Base-by-base conservation (phyloP, 495 filamentous ascomycete species). In the Neurospora sp. region DNA sequence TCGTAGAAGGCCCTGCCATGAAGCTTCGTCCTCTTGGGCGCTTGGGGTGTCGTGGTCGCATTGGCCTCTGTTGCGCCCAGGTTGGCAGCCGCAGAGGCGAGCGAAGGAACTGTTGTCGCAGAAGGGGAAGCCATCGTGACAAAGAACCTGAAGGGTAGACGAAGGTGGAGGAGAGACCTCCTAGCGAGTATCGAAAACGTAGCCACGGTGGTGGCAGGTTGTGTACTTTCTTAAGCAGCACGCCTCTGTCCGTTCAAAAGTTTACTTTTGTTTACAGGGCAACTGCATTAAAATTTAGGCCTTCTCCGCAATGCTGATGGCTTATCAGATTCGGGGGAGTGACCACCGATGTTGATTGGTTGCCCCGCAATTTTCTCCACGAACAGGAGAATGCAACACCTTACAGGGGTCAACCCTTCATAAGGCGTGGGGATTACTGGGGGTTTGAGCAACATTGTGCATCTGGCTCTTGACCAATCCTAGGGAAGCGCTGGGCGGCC, bases 1-100 rank as follows among this genome's bases (percentile, higher is more conserved):
- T 97, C 89, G 78, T 97, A 99, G 81, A 99, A 97, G 40, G 91
- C 91, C 24, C 96, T 86, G 7, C 96, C 96, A 74, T 90, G 88
- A 2, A 97, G 84, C 79, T 95, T 97, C 72, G 80, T 76, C 76
- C 81, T 84, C 43, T 71, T 39, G 38, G 43, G 24, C 2, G 77
- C 71, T 31, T 73, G 45, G 73, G 75, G 77, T 31, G n/a, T 73
- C 38, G 48, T 43, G 40, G 21, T n/a, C 54, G 72, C 42, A 39
- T 39, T 70, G 28, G 38, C 31, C 43, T 45, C 28, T 9, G 5
- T 62, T 31, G 71, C 69, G 15, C 45, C 24, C 21, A 54, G 45
- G 11, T 24, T 54, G 45, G 48, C 73, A 39, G 69, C 11, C 39
- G 48, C 74, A 34, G 39, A 43, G 8, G 71, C 19, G 11, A 43